Evolutionary conservation across 2,329 filamentous ascomycete species (phyloP).

Genomic region (Aspergillus arachidicola): DNA sequence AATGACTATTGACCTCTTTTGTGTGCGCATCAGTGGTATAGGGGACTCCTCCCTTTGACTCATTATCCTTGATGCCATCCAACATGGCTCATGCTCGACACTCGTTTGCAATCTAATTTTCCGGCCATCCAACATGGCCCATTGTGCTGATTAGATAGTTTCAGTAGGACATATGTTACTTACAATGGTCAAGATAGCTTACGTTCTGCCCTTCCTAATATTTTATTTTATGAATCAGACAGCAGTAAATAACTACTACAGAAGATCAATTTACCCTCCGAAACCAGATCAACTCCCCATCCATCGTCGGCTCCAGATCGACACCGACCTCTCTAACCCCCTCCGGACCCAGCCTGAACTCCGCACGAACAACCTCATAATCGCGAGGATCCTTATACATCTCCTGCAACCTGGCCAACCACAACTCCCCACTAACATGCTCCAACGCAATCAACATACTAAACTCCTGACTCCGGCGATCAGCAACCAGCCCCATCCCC

Average conservation of each 20-base stretch:
- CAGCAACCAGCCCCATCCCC: background rate
- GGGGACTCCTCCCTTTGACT: background rate
- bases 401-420: background rate
- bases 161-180: background rate
- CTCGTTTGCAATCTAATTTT: background rate
- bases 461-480: background rate
- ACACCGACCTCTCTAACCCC: background rate
- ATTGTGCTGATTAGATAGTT: background rate
- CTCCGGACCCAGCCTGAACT: background rate
- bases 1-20: slow-evolving; percentile 50
- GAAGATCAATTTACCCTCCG: background rate
- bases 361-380: background rate
- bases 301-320: background rate
- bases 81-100: background rate
- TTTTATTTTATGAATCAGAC: background rate
- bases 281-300: background rate
- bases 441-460: background rate
- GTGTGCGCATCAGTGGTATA: background rate
- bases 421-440: slow-evolving; percentile 1
- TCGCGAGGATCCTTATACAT: background rate
- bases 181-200: background rate
- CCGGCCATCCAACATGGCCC: background rate
- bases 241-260: background rate
- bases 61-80: background rate
- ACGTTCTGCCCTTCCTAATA: background rate